A percentile compares a stretch with the other conserved stretches of the same genome.
phyloP scores from a whole-genome alignment of 2,329 filamentous ascomycete species.

The Lecanicillium sp. region DNA sequence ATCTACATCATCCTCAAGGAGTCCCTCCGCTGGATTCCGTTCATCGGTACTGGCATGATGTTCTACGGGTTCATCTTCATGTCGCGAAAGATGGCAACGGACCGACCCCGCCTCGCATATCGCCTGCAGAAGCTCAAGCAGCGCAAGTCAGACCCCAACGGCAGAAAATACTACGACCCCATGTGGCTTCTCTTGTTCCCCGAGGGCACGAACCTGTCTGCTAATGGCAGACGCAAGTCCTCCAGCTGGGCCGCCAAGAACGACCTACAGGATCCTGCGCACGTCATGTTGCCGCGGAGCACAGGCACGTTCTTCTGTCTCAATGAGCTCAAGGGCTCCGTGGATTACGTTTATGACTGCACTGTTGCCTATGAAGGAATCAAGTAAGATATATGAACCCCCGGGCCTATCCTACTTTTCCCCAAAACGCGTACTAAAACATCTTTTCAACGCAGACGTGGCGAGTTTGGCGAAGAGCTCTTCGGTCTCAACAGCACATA shows the following conservation, averaged over 20 bases:
- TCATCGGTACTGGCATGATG: slow-evolving; percentile 75
- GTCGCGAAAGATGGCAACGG: slow-evolving; percentile 80
- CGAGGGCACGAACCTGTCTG: slow-evolving; percentile 76
- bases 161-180: slow-evolving; percentile 56
- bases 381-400: slow-evolving; percentile 54
- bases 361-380: slow-evolving; percentile 94
- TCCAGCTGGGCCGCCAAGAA: slow-evolving; percentile 71
- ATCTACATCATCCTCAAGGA: slow-evolving; percentile 90
- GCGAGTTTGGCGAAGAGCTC: slow-evolving; percentile 81
- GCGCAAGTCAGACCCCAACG: slow-evolving; percentile 45
- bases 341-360: slow-evolving; percentile 86
- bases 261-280: slow-evolving; percentile 64
- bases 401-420: background rate
- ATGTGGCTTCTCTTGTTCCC: slow-evolving; percentile 92
- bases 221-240: slow-evolving; percentile 64
- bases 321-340: slow-evolving; percentile 64
- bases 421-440: background rate
- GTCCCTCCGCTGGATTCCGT: slow-evolving; percentile 72
- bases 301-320: slow-evolving; percentile 77
- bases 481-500: slow-evolving; percentile 85
- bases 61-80: slow-evolving; percentile 90
- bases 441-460: slow-evolving; percentile 48
- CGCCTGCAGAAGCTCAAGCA: slow-evolving; percentile 65
- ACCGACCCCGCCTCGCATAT: slow-evolving; percentile 68
- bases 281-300: slow-evolving; percentile 71